Base-by-base conservation (phyloP, 148 eudicot species). In the Pouteria glomerata region DNA sequence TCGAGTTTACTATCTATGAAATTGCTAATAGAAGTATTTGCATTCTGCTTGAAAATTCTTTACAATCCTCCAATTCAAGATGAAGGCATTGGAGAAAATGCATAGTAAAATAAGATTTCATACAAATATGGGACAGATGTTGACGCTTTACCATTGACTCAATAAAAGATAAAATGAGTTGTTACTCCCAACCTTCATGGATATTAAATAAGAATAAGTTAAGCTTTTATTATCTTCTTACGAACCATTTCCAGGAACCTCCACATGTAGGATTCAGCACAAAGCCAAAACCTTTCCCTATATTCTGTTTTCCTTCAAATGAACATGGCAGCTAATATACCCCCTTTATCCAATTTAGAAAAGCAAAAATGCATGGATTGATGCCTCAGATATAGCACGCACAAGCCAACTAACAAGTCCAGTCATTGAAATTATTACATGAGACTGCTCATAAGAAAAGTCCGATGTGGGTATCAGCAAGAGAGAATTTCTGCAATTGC, bases 141-240 rank as follows among this genome's bases (percentile, higher is more conserved):
- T 21, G 16, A 39, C 47, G 8, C 21, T 53, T 73, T 53, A 8
- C 12, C 6, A 1, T 47, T 16, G n/a, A n/a, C n/a, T n/a, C n/a
- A n/a, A n/a, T 0, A 58, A 66, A 45, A 66, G n/a, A 31, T 0
- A 30, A 5, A 12, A 57, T 35, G 57, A 3, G 6, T 26, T 23
- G 6, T 24, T 21, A 26, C 15, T 62, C 71, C 76, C 66, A 45
- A 47, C 23, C 50, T 21, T 63, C 62, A 51, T 23, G 68, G 47
- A 50, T 23, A 26, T 12, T 27, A 55, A 60, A 51, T 33, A 51
- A 51, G 24, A 57, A 55, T 51, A 57, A 45, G 24, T 37, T 13
- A 15, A 2, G 18, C 48, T 34, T 6, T 24, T 15, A n/a, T 0
- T 0, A 72, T 30, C 75, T 62, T 48, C 48, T 23, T 24, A 8